These are phyloP conservation scores for Darksidea phi DNA, from an alignment of 495 filamentous ascomycete genomes.

Conservation along the genomic window DNA sequence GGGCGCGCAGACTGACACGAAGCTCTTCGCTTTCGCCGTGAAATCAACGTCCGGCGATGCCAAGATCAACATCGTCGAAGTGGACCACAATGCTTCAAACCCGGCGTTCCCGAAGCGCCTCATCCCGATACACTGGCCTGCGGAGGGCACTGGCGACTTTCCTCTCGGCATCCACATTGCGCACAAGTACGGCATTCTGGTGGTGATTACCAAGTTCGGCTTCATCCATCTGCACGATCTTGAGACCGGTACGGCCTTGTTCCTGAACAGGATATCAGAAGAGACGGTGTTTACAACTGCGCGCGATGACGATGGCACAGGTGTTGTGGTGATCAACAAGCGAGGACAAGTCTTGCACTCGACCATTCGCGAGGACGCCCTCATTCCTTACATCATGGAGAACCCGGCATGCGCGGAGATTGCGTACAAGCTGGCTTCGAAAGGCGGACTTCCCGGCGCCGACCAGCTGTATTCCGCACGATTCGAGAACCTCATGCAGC, in stretches of 20 bases:
- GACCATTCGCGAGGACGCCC: constrained; percentile 81
- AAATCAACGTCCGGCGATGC: constrained; percentile 74
- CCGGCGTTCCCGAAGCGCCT: constrained; percentile 88
- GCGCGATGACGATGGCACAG: constrained; percentile 75
- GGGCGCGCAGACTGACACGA: constrained; percentile 83
- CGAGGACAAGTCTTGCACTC: constrained; percentile 96
- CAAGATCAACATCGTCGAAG: constrained; percentile 97
- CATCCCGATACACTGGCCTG: constrained; percentile 95
- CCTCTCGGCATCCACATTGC: constrained; percentile 98
- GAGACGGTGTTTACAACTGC: constrained; percentile 98
- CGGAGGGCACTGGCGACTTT: constrained; percentile 93
- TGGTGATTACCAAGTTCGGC: constrained; percentile 97
- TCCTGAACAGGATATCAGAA: constrained; percentile 99
- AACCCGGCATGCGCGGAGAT: constrained; percentile 89
- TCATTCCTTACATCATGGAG: constrained; percentile 91
- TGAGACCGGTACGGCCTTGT: constrained; percentile 94
- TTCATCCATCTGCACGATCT: constrained; percentile 99
- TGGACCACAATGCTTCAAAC: constrained; percentile 87
- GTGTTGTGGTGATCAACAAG: constrained; percentile 92
- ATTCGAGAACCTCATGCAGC: constrained; percentile 77
- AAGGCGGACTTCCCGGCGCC: constrained; percentile 88
- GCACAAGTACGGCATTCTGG: constrained; percentile 89
- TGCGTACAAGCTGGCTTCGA: constrained; percentile 91
- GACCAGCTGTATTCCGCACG: constrained; percentile 92
- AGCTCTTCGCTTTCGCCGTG: constrained; percentile 95